phyloP scores from a whole-genome alignment of 164 flowering plant species.

The Liriodendron chinense region DNA sequence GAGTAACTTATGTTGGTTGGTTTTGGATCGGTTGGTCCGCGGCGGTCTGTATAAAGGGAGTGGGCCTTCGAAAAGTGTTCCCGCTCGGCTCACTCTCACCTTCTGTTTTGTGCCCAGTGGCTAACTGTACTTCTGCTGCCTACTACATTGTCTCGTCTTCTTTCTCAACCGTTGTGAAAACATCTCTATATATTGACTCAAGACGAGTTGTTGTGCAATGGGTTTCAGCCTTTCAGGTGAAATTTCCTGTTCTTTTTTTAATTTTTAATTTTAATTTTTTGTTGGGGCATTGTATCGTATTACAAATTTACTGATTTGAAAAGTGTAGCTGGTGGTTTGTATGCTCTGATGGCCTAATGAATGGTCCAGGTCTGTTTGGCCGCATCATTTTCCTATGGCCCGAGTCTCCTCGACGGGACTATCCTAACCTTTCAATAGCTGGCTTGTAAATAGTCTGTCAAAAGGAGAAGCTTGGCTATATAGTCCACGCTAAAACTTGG shows the following conservation, averaged over 20 bases:
- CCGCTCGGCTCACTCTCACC: neutral
- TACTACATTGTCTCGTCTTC: neutral
- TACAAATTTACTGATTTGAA: neutral
- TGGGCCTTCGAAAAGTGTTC: neutral
- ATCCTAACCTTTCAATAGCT: no score
- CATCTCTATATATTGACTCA: neutral
- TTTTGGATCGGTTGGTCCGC: conserved; percentile 1
- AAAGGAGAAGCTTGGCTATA: no score
- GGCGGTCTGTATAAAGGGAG: conserved; percentile 5
- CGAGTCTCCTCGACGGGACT: no score
- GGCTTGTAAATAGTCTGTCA: no score
- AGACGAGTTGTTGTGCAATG: neutral
- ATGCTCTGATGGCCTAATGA: neutral
- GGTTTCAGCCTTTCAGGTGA: neutral
- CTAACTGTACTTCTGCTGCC: conserved; percentile 3
- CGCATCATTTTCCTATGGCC: neutral
- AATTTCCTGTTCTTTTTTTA: neutral
- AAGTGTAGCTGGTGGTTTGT: neutral
- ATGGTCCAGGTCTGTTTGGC: neutral
- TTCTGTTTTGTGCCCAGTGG: neutral
- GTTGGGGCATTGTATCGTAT: neutral
- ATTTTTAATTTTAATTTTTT: no score
- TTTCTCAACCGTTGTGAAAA: neutral
- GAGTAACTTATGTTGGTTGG: neutral
- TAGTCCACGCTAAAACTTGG: no score